Conservation (phyloP, 805 yeast genomes). For the Candida methanosorbosa region DNA sequence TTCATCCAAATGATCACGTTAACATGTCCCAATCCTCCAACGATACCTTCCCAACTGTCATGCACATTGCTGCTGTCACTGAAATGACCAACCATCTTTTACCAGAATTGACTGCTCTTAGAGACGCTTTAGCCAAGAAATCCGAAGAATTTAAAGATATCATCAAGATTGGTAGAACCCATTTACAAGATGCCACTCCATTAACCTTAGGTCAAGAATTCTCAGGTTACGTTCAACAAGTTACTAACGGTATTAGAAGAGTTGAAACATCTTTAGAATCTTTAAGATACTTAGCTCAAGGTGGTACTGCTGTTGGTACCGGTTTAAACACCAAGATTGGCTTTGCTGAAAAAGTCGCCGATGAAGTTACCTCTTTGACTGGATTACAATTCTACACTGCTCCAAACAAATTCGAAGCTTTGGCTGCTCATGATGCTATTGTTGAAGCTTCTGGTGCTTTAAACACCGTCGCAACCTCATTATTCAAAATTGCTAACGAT, state of each 20-base stretch:
- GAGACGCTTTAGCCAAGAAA: slow-evolving; percentile 71
- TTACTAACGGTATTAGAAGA: slow-evolving; percentile 83
- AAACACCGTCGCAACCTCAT: slow-evolving; percentile 87
- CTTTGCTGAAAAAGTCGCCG: slow-evolving; percentile 81
- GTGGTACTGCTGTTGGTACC: slow-evolving; percentile 99
- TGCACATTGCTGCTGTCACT: slow-evolving; percentile 97
- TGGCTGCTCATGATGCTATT: slow-evolving; percentile 97
- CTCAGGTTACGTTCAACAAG: slow-evolving; percentile 91
- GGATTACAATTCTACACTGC: slow-evolving; percentile 89
- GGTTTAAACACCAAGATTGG: slow-evolving; percentile 94
- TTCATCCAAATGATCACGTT: slow-evolving; percentile 98
- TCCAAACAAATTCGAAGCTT: slow-evolving; percentile 97
- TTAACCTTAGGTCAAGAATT: slow-evolving; percentile 97
- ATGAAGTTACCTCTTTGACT: slow-evolving; percentile 74
- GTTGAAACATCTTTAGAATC: slow-evolving; percentile 70
- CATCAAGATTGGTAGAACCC: slow-evolving; percentile 98
- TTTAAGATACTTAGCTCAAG: slow-evolving; percentile 85
- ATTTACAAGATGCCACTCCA: slow-evolving; percentile 98
- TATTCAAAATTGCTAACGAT: slow-evolving; percentile 96
- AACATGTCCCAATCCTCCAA: slow-evolving; percentile 98
- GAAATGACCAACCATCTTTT: slow-evolving; percentile 70
- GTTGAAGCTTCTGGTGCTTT: slow-evolving; percentile 97
- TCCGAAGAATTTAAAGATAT: slow-evolving; percentile 78
- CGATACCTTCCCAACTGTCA: slow-evolving; percentile 98
- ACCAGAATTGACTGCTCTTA: slow-evolving; percentile 73